A percentile compares a stretch with the other conserved stretches of the same genome.
Evolutionary conservation across 2,329 filamentous ascomycete species (phyloP).

Genomic region (Rutstroemia sp.): DNA sequence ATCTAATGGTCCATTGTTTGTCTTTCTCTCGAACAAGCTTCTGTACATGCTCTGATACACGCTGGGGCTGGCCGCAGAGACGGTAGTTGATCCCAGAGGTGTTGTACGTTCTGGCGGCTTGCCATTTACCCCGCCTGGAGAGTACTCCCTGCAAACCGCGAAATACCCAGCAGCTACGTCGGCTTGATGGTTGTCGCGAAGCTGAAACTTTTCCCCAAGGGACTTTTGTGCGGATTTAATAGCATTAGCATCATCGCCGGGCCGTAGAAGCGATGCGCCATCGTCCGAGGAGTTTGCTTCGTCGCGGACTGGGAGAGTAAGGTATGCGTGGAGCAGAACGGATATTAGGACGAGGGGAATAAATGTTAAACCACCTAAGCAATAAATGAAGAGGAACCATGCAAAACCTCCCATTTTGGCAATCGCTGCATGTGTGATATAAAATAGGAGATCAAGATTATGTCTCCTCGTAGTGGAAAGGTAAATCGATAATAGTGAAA

Average conservation of each 20-base stretch:
- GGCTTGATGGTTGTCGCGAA: conserved; percentile 49
- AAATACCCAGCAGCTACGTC: conserved; percentile 90
- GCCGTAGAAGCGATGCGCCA: conserved; percentile 40
- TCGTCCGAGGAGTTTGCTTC: conserved; percentile 32
- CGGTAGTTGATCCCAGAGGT: conserved; percentile 66
- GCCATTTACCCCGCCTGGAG: conserved; percentile 83
- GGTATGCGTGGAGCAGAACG: conserved; percentile 59
- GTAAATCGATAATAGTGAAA: background rate
- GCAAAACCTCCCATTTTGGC: conserved; percentile 22
- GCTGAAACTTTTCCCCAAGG: conserved; percentile 53
- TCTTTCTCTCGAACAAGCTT: conserved; percentile 83
- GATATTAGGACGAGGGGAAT: conserved; percentile 61
- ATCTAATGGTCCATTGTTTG: conserved; percentile 33
- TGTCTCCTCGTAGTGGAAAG: background rate
- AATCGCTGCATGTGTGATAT: conserved; percentile 7
- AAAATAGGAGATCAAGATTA: background rate
- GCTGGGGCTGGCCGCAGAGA: conserved; percentile 76
- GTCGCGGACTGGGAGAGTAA: conserved; percentile 52
- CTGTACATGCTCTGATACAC: conserved; percentile 98
- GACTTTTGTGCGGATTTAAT: conserved; percentile 54
- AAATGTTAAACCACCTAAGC: conserved; percentile 84
- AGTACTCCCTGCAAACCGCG: conserved; percentile 89
- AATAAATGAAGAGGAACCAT: conserved; percentile 65
- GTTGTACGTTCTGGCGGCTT: conserved; percentile 84
- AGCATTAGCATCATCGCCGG: conserved; percentile 56